Evolutionary conservation across 768 basidiomycete genomes (phyloP).

Genomic region (Crucibulum laeve): DNA sequence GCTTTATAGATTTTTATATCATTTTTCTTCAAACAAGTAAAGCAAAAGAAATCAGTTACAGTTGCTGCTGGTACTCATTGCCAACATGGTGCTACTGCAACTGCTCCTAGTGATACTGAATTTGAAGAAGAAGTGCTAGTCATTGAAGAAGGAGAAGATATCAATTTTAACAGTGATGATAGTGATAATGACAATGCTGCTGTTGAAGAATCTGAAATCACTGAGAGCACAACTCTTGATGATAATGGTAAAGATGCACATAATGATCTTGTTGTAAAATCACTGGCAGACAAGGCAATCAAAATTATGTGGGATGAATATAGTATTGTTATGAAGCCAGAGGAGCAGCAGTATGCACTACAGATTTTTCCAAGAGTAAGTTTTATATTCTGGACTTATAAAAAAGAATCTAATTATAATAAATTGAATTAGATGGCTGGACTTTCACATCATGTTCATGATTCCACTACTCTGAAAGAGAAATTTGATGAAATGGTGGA

Average conservation of each 20-base stretch:
- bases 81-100: too few relatives aligned
- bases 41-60: conserved; percentile 9
- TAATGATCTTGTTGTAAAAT: conserved; percentile 9
- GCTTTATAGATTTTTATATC: conserved; percentile 14
- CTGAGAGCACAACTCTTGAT: conserved; percentile 1
- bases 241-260: conserved; percentile 14
- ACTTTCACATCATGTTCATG: conserved; percentile 17
- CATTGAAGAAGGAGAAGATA: conserved; percentile 2
- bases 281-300: conserved; percentile 8
- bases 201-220: conserved; percentile 6
- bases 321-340: conserved; percentile 2
- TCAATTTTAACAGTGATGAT: conserved; percentile 4
- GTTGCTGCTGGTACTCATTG: too few relatives aligned
- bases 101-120: too few relatives aligned
- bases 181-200: conserved; percentile 8
- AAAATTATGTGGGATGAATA: not conserved
- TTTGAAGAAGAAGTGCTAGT: conserved; percentile 1
- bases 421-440: conserved; percentile 17
- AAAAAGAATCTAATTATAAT: not conserved
- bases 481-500: too few relatives aligned
- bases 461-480: conserved; percentile 13
- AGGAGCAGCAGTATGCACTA: conserved; percentile 10
- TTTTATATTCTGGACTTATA: conserved; percentile 1
- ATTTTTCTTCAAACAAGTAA: conserved; percentile 20
- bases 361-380: conserved; percentile 14